Evolutionary conservation across 2,329 filamentous ascomycete species (phyloP).

Genomic region (Elsinoe batatas): DNA sequence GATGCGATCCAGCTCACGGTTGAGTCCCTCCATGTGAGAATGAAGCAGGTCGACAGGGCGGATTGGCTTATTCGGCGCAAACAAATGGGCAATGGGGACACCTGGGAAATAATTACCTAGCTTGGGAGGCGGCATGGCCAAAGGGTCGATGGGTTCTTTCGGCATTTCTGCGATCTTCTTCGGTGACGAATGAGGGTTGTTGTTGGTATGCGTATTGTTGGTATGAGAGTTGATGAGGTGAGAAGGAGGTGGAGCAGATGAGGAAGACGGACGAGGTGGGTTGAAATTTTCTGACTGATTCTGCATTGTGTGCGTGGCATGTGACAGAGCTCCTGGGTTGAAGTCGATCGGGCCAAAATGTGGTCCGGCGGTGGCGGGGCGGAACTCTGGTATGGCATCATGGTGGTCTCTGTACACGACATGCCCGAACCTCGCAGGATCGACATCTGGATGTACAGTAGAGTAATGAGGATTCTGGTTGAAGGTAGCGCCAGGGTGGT

Average conservation of each 20-base stretch:
- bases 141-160: neutral
- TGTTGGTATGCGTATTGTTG: neutral
- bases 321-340: constrained; percentile 1
- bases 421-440: no score
- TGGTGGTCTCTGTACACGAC: no score
- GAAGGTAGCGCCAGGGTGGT: neutral
- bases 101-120: constrained; percentile 1
- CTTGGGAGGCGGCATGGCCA: neutral
- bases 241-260: neutral
- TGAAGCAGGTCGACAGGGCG: constrained; percentile 8
- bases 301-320: neutral
- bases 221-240: neutral
- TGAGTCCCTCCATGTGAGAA: neutral
- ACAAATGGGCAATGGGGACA: neutral
- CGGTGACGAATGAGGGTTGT: neutral
- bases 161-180: neutral
- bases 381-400: neutral
- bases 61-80: neutral
- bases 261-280: neutral
- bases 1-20: constrained; percentile 9
- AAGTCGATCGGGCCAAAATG: neutral
- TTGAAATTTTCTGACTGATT: neutral
- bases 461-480: neutral
- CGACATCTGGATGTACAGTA: no score
- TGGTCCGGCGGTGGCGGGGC: neutral